Percentiles rank a stretch among this genome's conserved stretches.
Conservation (phyloP, 768 basidiomycete species). For the Arthromyces matolae region DNA sequence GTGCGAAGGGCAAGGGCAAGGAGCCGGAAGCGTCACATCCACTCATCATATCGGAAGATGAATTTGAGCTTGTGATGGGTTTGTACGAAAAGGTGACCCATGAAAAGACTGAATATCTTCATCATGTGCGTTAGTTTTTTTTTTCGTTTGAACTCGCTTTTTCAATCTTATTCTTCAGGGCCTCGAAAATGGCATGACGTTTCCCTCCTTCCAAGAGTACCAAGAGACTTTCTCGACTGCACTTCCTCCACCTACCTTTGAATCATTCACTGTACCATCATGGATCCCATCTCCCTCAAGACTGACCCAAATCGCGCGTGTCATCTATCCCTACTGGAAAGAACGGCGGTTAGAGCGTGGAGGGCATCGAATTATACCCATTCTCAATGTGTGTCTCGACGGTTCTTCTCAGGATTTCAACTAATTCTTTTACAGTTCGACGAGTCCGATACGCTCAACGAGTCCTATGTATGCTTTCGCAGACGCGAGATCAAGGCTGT, state of each 20-base stretch:
- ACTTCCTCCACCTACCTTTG: slow-evolving; percentile 61
- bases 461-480: slow-evolving; percentile 97
- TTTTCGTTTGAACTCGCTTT: not conserved
- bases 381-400: slow-evolving; percentile 66
- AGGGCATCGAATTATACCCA: slow-evolving; percentile 84
- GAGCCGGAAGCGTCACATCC: slow-evolving; percentile 68
- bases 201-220: slow-evolving; percentile 72
- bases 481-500: slow-evolving; percentile 91
- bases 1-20: slow-evolving; percentile 81
- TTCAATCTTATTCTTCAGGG: slow-evolving; percentile 33
- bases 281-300: slow-evolving; percentile 64
- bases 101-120: slow-evolving; percentile 84
- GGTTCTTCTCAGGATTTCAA: slow-evolving; percentile 1
- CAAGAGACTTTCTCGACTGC: slow-evolving; percentile 62
- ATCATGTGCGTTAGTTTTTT: slow-evolving; percentile 60
- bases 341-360: slow-evolving; percentile 74
- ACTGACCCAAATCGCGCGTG: slow-evolving; percentile 66
- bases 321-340: slow-evolving; percentile 87
- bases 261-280: slow-evolving; percentile 61
- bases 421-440: slow-evolving; percentile 52
- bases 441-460: slow-evolving; percentile 84
- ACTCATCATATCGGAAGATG: slow-evolving; percentile 78
- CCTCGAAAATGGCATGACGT: slow-evolving; percentile 62
- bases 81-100: slow-evolving; percentile 89
- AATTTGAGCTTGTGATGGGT: slow-evolving; percentile 95